Base-by-base conservation (phyloP, 495 filamentous ascomycete genomes). In the Penicillium paradoxum region DNA sequence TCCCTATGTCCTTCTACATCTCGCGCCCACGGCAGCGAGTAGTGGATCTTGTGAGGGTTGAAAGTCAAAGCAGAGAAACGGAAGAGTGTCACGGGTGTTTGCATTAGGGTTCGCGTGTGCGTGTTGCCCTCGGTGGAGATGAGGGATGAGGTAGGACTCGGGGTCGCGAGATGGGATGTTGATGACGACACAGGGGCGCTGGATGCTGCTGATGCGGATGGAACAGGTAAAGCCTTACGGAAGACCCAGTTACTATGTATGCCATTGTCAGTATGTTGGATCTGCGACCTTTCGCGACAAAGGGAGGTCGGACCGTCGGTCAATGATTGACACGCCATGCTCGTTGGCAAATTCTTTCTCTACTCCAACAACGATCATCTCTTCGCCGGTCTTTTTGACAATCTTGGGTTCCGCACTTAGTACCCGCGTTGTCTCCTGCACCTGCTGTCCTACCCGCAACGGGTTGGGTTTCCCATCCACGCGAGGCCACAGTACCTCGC, bases 41-140 rank as follows among this genome's bases (percentile, higher is more conserved):
- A 88, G 60, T 89, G 85, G 36, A 89, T 89, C 64, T 81, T 86
- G 58, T 88, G 86, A 0, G 75, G 80, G 53, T 88, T 89, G 64
- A 86, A 88, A 3, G 85, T 89, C 19, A 90, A 65, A 0, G 86
- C 86, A 0, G 82, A 85, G 71, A 89, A 89, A 4, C 85, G 78
- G 63, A 88, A 88, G 7, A 89, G 75, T 0, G 78, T 77, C 5
- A 79, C 74, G 3, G 77, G 70, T 0, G 82, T 82, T 63, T 80
- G 81, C 13, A 61, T 54, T 39, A 82, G 68, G 10, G 77, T 73
- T n/a, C 74, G 67, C 32, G 61, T 69, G 50, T 72, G 64, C 0
- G 63, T 71, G 22, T 54, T 64, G 0, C 59, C 63, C 13, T 60
- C 42, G 2, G 63, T 62, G 36, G 47, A 38, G 33, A 72, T 69